Evolutionary conservation across 352 stramenopile species (phyloP).

Genomic region (Phytophthora sp.): DNA sequence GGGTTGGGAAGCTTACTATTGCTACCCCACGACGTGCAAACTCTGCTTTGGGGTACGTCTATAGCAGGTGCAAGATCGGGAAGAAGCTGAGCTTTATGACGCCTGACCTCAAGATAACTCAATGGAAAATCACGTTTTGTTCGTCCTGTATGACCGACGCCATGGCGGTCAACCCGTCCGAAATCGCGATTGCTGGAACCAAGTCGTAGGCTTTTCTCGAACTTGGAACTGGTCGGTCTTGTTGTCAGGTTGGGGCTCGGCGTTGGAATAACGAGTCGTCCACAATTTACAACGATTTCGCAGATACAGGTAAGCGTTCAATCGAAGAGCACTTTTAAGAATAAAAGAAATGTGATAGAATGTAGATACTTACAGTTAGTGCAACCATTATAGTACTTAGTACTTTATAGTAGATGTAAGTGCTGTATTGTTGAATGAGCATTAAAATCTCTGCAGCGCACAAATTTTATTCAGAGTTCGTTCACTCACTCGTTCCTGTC

Average conservation of each 20-base stretch:
- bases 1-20: conserved; percentile 17
- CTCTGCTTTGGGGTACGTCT: conserved; percentile 43
- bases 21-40: conserved; percentile 33
- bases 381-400: not conserved
- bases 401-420: no score
- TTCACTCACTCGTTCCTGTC: conserved; percentile 12
- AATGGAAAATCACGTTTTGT: conserved; percentile 49
- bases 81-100: conserved; percentile 49
- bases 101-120: conserved; percentile 36
- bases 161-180: conserved; percentile 18
- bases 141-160: conserved; percentile 34
- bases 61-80: conserved; percentile 36
- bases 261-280: conserved; percentile 24
- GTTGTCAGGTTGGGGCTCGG: conserved; percentile 21
- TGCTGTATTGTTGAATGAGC: no score
- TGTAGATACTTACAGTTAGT: not conserved
- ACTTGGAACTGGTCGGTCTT: conserved; percentile 3
- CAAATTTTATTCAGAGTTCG: not conserved
- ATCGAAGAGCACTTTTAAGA: conserved; percentile 23
- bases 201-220: not conserved
- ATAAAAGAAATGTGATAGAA: conserved; percentile 1
- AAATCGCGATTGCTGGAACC: conserved; percentile 18
- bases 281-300: conserved; percentile 26
- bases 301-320: conserved; percentile 20
- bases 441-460: not conserved